Conservation (phyloP, 805 yeast species). For the Pichia membranifaciens region DNA sequence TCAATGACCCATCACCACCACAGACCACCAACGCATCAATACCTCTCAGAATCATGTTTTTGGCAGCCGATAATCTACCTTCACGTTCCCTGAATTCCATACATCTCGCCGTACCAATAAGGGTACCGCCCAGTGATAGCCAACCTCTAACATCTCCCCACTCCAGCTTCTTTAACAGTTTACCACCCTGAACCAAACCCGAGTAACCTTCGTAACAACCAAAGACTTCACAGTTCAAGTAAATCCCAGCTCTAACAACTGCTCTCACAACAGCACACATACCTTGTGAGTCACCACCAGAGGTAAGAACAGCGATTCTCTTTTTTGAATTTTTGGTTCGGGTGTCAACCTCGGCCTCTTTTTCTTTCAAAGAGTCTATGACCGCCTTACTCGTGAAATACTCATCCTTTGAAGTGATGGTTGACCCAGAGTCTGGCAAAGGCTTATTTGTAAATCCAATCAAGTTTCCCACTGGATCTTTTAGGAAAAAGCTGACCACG, state of each 20-base stretch:
- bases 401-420: slow-evolving; percentile 9
- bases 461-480: slow-evolving; percentile 62
- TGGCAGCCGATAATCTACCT: slow-evolving; percentile 81
- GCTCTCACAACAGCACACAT: slow-evolving; percentile 97
- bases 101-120: slow-evolving; percentile 94
- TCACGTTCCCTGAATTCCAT: slow-evolving; percentile 75
- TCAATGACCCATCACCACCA: slow-evolving; percentile 98
- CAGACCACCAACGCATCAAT: slow-evolving; percentile 93
- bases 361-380: slow-evolving; percentile 1
- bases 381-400: slow-evolving; percentile 10
- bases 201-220: slow-evolving; percentile 94
- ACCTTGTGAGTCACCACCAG: slow-evolving; percentile 99
- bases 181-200: slow-evolving; percentile 85
- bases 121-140: slow-evolving; percentile 89
- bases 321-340: slow-evolving; percentile 12
- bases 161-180: slow-evolving; percentile 62
- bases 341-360: not conserved
- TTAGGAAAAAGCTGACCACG: slow-evolving; percentile 30
- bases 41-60: slow-evolving; percentile 77
- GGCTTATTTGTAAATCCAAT: slow-evolving; percentile 49
- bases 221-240: slow-evolving; percentile 80
- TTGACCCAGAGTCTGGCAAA: slow-evolving; percentile 11
- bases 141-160: slow-evolving; percentile 97
- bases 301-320: slow-evolving; percentile 87
- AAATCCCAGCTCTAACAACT: slow-evolving; percentile 87